Conservation (phyloP, 116 monocot species). For the Papilionanthe hybrid region DNA sequence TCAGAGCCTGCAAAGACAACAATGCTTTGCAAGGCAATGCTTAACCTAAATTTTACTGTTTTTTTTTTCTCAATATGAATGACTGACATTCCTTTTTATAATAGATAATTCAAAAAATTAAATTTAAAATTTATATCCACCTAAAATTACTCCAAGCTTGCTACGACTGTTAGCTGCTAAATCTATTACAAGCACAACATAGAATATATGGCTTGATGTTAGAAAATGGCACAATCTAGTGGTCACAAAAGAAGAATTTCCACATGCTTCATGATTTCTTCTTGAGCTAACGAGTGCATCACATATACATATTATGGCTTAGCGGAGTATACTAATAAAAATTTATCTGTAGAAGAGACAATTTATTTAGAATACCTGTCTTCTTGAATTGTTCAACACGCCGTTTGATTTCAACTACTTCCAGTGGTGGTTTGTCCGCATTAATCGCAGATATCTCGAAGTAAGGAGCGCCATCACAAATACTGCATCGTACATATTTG, state of each 20-base stretch:
- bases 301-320: background rate
- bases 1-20: background rate
- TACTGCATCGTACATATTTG: conserved; percentile 38
- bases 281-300: background rate
- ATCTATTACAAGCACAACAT: background rate
- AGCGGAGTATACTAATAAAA: background rate
- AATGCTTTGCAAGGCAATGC: background rate
- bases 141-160: too few species aligned
- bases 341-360: background rate
- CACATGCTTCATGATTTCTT: background rate
- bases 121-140: too few species aligned
- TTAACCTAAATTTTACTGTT: too few species aligned
- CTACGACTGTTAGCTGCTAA: background rate
- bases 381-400: conserved; percentile 77
- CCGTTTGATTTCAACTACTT: conserved; percentile 73
- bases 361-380: conserved; percentile 36
- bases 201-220: background rate
- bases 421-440: conserved; percentile 87
- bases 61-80: too few species aligned
- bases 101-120: too few species aligned
- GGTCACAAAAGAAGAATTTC: background rate
- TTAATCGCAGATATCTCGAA: conserved; percentile 95
- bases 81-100: too few species aligned
- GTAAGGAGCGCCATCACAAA: conserved; percentile 75
- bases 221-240: background rate